Percentiles rank a stretch among this genome's conserved stretches.
Conservation (phyloP, 164 flowering plant species). For the Aristolochia fimbriata region DNA sequence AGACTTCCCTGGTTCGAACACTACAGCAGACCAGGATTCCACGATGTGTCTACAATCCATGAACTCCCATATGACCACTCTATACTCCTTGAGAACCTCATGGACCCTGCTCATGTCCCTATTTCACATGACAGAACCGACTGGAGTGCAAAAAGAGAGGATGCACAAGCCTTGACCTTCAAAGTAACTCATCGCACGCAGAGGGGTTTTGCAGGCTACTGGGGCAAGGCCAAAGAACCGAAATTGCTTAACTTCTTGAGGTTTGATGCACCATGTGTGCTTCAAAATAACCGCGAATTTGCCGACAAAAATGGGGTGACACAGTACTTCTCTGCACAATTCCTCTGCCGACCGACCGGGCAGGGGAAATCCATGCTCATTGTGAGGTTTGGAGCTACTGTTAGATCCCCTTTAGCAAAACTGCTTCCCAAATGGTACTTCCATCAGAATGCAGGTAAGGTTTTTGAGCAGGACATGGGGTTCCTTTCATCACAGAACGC, state of each 20-base stretch:
- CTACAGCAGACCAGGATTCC: constrained; percentile 71
- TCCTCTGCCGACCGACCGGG: constrained; percentile 87
- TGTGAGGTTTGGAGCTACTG: constrained; percentile 76
- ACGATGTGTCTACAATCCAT: constrained; percentile 67
- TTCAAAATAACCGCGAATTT: constrained; percentile 69
- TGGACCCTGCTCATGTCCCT: constrained; percentile 98
- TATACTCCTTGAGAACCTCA: constrained; percentile 87
- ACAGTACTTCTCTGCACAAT: constrained; percentile 65
- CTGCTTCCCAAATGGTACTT: constrained; percentile 75
- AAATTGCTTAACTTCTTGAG: constrained; percentile 41
- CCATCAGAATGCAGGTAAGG: constrained; percentile 91
- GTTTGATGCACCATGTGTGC: constrained; percentile 88
- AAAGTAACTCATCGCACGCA: constrained; percentile 63
- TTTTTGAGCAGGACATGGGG: constrained; percentile 99
- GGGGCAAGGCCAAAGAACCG: constrained; percentile 57
- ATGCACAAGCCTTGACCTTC: constrained; percentile 67
- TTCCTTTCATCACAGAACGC: constrained; percentile 95
- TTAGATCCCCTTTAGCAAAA: constrained; percentile 27
- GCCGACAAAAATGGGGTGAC: constrained; percentile 52
- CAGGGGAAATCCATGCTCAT: constrained; percentile 97
- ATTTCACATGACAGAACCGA: constrained; percentile 94
- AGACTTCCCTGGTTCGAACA: constrained; percentile 93
- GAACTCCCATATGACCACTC: constrained; percentile 98
- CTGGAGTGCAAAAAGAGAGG: constrained; percentile 82
- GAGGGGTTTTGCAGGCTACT: constrained; percentile 85